Evolutionary conservation across 371 early-diverging fungal genomes (phyloP), one percentile per base, ranked within the genome.

Genomic region (Mortierella polycephala): DNA sequence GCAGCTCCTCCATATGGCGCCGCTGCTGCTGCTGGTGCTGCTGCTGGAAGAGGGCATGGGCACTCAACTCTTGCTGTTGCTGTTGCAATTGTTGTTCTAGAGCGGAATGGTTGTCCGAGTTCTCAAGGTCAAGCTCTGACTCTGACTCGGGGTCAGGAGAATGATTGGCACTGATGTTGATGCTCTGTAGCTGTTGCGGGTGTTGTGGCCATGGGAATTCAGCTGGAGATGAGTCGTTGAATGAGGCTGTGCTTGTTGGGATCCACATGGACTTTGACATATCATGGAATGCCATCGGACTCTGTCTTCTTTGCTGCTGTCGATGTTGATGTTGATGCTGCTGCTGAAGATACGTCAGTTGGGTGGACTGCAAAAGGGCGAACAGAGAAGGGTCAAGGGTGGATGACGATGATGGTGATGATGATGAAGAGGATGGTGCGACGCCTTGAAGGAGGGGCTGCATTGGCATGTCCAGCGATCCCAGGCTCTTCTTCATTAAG

Each of bases 401-500:
- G n/a, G 49, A 52, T 7, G 23, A 42, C 12, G 57, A 13, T n/a
- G 47, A 59, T 1, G 30, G 4, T 30, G 30, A 30, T 4, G 30
- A 30, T 30, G 30, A 1, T 30, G 30, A 30, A 30, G 30, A 30
- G 30, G 30, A 30, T 30, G 4, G 2, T 30, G 30, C 30, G 30
- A 30, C 30, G 30, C 45, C 55, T 56, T 54, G 74, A 52, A 60
- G 57, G 37, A 20, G 49, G 14, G 55, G 41, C 1, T 30, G 10
- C 30, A 37, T 49, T 52, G 42, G 11, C 42, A 51, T 51, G 51
- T 57, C 64, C 49, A 71, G 42, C 0, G 66, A 41, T 23, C 63
- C 63, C 40, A 70, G 37, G 57, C 64, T 70, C 68, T 64, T 76
- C 61, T 71, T 71, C 77, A 76, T 76, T 18, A 76, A 44, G 7